Base-by-base conservation (phyloP, 371 early-diverging fungal genomes). In the Rhizopus arrhizus region DNA sequence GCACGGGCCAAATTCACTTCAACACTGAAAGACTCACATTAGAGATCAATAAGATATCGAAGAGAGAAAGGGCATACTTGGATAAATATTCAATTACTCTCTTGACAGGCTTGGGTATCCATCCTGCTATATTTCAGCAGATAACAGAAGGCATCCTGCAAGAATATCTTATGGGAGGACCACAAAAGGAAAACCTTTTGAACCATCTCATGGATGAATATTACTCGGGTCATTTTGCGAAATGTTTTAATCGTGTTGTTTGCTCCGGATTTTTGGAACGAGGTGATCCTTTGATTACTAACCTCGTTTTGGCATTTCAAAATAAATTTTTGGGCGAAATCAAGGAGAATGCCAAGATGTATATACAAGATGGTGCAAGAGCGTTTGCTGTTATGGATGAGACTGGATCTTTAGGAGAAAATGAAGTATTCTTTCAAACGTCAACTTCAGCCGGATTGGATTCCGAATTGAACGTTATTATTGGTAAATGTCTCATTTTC, bases 381-480 rank as follows among this genome's bases (percentile, higher is more conserved):
- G 77, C 91, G 3, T 71, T 90, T 40, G 95, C 94, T 5, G 78
- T 91, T 29, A 59, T 90, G 58, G 95, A 95, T 67, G 94, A 93
- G 61, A 84, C 84, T 0, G 78, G 78, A 0, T 70, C 72, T 4
- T 68, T 95, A 16, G 69, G 82, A 32, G 82, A 84, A 8, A 68
- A 80, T 13, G 79, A 91, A 62, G 74, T 93, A 1, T 93, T 89
- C 72, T 68, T 84, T 3, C 87, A 84, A 52, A 35, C 56, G 0
- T 46, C 56, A 1, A 55, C 51, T 33, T 29, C 60, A 11, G 34
- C 54, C 2, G 58, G 48, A 13, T 35, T 55, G 1, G 36, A 38
- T 12, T n/a, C 42, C 2, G 33, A 42, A 34, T 68, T 53, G 63
- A 61, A 53, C 50, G 68, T 57, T 7, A 67, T 85, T 2, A 59